Evolutionary conservation across 1,284 basidiomycete species (phyloP).

Genomic region (Puccinia coronata): DNA sequence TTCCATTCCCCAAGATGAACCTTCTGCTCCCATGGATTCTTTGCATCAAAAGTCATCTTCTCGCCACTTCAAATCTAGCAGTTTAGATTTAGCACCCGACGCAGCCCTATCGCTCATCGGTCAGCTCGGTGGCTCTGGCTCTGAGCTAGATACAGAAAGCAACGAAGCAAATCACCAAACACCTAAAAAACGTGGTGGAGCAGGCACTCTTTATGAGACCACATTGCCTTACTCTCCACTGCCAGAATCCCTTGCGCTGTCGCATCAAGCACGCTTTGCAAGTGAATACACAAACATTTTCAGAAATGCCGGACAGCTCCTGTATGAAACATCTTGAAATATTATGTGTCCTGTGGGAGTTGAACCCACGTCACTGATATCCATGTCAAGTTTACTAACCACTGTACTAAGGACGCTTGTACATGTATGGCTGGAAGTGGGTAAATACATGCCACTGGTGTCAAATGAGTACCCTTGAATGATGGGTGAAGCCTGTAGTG

Average conservation of each 20-base stretch:
- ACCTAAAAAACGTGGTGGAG: not conserved
- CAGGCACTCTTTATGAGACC: not conserved
- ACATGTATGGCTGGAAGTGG: too few relatives aligned
- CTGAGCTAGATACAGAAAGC: not conserved
- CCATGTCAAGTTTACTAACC: too few relatives aligned
- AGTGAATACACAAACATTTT: constrained; percentile 2
- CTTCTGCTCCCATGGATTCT: not conserved
- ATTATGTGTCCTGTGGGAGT: too few relatives aligned
- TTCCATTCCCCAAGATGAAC: not conserved
- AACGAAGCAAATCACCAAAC: not conserved
- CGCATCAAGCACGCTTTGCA: not conserved
- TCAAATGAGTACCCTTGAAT: too few relatives aligned
- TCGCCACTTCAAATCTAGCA: constrained; percentile 1
- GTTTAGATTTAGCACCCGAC: not conserved
- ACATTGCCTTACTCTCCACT: not conserved
- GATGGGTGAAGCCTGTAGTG: too few relatives aligned
- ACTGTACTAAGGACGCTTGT: too few relatives aligned
- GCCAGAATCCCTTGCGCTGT: not conserved
- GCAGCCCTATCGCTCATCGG: not conserved
- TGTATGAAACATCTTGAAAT: not conserved
- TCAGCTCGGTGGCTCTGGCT: not conserved
- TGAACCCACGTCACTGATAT: too few relatives aligned
- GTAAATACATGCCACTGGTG: too few relatives aligned
- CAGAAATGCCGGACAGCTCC: not conserved
- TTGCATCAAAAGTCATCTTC: constrained; percentile 17